These are phyloP conservation scores for Fragaria ananassa DNA, from an alignment of 306 rosid species.

Conservation along the genomic window DNA sequence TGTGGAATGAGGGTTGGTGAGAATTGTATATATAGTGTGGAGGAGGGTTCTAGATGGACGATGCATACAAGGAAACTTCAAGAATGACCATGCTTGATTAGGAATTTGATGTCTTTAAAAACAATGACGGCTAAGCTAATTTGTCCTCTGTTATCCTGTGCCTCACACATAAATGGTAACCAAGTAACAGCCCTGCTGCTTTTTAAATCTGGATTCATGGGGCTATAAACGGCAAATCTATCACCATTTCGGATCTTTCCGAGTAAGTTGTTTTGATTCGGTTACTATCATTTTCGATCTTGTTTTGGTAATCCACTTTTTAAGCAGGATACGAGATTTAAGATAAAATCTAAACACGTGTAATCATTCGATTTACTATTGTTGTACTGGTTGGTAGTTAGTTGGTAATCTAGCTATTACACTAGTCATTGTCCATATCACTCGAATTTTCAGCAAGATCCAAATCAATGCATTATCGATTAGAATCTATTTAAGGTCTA, in stretches of 20 bases:
- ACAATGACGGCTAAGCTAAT: slow-evolving; percentile 1
- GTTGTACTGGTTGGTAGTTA: background rate
- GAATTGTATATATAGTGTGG: background rate
- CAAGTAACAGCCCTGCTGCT: slow-evolving; percentile 3
- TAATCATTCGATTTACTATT: background rate
- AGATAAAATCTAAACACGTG: background rate
- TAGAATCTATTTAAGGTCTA: too few relatives aligned
- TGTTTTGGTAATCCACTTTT: background rate
- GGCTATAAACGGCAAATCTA: background rate
- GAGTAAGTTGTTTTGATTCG: background rate
- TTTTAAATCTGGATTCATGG: slow-evolving; percentile 22
- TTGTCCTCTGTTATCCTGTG: slow-evolving; percentile 16
- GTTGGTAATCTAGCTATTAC: background rate
- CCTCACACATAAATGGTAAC: slow-evolving; percentile 9
- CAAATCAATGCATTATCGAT: too few relatives aligned
- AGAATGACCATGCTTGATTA: background rate
- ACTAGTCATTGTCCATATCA: too few relatives aligned
- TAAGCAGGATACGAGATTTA: background rate
- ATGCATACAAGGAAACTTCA: background rate
- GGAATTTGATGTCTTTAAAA: background rate
- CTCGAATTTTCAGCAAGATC: too few relatives aligned
- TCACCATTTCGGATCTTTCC: background rate
- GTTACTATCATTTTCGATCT: background rate
- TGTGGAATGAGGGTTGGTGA: background rate
- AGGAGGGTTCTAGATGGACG: background rate